phyloP scores from a whole-genome alignment of 441 rosid species.

The Bocquillonia castaneifolia region DNA sequence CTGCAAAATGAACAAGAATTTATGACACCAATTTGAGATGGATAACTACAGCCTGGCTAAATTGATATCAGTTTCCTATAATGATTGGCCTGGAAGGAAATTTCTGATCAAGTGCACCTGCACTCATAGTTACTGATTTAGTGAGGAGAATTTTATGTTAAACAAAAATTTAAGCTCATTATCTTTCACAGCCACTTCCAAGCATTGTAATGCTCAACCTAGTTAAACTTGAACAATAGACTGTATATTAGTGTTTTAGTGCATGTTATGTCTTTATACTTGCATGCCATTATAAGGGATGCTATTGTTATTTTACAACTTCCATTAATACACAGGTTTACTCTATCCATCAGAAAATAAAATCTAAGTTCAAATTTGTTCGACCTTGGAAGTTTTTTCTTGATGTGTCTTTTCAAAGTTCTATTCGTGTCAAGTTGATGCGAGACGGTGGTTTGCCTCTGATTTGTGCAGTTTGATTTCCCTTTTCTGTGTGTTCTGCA shows the following conservation, averaged over 20 bases:
- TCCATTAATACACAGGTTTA: background rate
- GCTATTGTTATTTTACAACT: background rate
- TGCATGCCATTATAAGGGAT: too few species aligned
- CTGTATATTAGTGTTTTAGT: background rate
- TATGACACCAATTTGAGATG: background rate
- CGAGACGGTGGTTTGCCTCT: too few species aligned
- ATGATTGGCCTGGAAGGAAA: background rate
- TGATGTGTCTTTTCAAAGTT: too few species aligned
- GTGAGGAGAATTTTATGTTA: background rate
- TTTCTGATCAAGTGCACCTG: background rate
- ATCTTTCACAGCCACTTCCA: background rate
- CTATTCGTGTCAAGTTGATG: too few species aligned
- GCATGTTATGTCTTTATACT: background rate
- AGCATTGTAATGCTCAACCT: background rate
- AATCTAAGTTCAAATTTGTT: background rate
- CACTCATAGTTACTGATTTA: background rate
- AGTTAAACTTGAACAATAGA: conserved; percentile 1
- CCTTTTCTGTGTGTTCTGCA: background rate
- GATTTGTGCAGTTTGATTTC: background rate
- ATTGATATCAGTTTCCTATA: background rate
- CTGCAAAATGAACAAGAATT: background rate
- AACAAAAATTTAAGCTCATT: too few species aligned
- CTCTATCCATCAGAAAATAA: too few species aligned
- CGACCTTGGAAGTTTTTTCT: too few species aligned
- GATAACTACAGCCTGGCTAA: background rate